Evolutionary conservation across 805 yeast genomes (phyloP).

Genomic region (Kodamaea neixiangensis): DNA sequence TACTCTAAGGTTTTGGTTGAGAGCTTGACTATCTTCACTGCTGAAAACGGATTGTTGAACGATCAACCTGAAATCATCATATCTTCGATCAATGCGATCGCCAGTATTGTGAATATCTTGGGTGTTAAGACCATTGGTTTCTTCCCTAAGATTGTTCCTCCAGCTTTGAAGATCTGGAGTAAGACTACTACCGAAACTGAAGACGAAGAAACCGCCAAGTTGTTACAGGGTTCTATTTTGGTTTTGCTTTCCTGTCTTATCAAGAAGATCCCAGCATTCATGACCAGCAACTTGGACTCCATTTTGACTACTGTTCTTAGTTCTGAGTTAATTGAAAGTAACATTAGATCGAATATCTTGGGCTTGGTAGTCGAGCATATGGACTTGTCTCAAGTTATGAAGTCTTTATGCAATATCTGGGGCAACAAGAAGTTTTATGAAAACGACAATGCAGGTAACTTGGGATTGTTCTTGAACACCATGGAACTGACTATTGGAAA

Average conservation of each 20-base stretch:
- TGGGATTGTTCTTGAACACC: conserved; percentile 70
- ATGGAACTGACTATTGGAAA: conserved; percentile 66
- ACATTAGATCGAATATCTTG: conserved; percentile 62
- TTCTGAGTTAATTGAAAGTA: conserved; percentile 58
- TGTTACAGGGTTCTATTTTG: conserved; percentile 69
- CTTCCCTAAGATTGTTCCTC: conserved; percentile 83
- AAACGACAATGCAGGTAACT: conserved; percentile 36
- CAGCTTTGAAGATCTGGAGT: conserved; percentile 62
- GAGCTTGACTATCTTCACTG: conserved; percentile 51
- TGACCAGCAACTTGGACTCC: conserved; percentile 65
- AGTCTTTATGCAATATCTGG: conserved; percentile 68
- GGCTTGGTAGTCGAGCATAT: conserved; percentile 63
- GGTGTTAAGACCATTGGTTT: conserved; percentile 87
- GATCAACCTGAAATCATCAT: conserved; percentile 63
- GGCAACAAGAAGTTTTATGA: conserved; percentile 33
- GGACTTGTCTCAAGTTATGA: conserved; percentile 64
- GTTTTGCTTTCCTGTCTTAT: conserved; percentile 73
- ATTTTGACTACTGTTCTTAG: conserved; percentile 59
- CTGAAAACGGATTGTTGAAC: conserved; percentile 54
- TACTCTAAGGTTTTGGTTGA: conserved; percentile 49
- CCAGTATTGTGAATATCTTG: conserved; percentile 65
- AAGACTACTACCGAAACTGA: conserved; percentile 26
- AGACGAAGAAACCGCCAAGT: conserved; percentile 29
- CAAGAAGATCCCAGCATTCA: conserved; percentile 83
- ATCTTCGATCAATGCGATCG: conserved; percentile 71